phyloP scores from a whole-genome alignment of 495 filamentous ascomycete genomes.

The Aspergillus carlsbadensis region DNA sequence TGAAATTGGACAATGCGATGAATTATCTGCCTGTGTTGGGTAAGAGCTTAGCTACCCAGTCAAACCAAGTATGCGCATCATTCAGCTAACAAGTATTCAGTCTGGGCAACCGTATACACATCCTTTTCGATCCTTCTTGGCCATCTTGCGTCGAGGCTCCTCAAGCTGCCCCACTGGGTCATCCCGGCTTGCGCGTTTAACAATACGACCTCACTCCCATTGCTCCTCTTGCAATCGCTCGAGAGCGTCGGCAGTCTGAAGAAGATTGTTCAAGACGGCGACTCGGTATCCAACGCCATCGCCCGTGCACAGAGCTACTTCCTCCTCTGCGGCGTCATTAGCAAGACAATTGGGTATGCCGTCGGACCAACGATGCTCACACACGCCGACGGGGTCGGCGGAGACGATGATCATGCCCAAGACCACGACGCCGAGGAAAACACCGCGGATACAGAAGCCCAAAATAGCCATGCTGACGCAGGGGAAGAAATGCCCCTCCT shows the following conservation, averaged over 20 bases:
- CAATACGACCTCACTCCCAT: conserved; percentile 71
- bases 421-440: not conserved
- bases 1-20: conserved; percentile 53
- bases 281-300: conserved; percentile 49
- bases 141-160: conserved; percentile 36
- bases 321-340: conserved; percentile 62
- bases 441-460: conserved; percentile 4
- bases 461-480: conserved; percentile 15
- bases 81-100: conserved; percentile 18
- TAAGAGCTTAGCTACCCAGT: conserved; percentile 7
- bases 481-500: conserved; percentile 53
- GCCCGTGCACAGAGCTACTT: conserved; percentile 71
- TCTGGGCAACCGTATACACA: conserved; percentile 61
- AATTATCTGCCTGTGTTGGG: conserved; percentile 59
- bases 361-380: conserved; percentile 57
- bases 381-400: not conserved
- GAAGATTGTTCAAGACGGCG: conserved; percentile 49
- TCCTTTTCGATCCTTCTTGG: conserved; percentile 54
- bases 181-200: conserved; percentile 71
- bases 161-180: conserved; percentile 64
- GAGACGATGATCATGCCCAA: not conserved
- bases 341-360: conserved; percentile 62
- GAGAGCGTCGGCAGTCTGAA: conserved; percentile 63
- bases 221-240: conserved; percentile 66
- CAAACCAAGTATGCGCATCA: not conserved